Evolutionary conservation across 495 filamentous ascomycete genomes (phyloP).

Genomic region (Penicillium taxi): DNA sequence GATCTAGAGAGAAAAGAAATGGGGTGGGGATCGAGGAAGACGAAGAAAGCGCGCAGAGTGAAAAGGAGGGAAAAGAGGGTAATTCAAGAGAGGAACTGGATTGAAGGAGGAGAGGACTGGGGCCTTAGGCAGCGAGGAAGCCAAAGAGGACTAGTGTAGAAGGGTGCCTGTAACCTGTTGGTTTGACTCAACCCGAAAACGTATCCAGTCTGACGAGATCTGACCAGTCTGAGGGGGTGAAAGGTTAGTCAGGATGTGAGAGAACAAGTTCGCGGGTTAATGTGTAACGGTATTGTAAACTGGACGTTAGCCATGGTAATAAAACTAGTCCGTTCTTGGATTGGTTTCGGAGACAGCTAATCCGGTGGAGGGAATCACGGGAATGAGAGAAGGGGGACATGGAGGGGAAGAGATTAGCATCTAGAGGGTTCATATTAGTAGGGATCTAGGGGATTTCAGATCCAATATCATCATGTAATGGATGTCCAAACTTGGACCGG

Average conservation of each 20-base stretch:
- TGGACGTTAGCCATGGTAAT: background rate
- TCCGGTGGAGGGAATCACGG: conserved; percentile 17
- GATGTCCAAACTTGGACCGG: background rate
- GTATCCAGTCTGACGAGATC: conserved; percentile 1
- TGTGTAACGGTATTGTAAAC: background rate
- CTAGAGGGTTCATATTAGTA: background rate
- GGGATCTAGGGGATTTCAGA: background rate
- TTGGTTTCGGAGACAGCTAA: conserved; percentile 12
- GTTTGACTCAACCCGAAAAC: conserved; percentile 13
- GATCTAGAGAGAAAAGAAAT: conserved; percentile 15
- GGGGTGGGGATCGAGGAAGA: conserved; percentile 21
- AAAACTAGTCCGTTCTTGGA: conserved; percentile 8
- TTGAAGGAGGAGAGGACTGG: conserved; percentile 23
- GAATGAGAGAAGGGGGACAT: conserved; percentile 5
- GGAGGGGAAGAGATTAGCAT: conserved; percentile 4
- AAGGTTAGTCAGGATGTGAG: conserved; percentile 1
- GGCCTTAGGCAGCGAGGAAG: conserved; percentile 24
- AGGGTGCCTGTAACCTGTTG: conserved; percentile 10
- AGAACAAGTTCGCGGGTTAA: conserved; percentile 1
- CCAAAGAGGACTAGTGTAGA: conserved; percentile 17
- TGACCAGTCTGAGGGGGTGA: conserved; percentile 4
- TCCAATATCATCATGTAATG: background rate
- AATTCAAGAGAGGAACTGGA: conserved; percentile 13
- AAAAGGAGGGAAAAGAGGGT: conserved; percentile 28
- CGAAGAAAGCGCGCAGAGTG: conserved; percentile 24